Percentiles rank a stretch among this genome's conserved stretches.
Evolutionary conservation across 2,329 filamentous ascomycete species (phyloP).

Genomic region (Epichloe sylvatica): DNA sequence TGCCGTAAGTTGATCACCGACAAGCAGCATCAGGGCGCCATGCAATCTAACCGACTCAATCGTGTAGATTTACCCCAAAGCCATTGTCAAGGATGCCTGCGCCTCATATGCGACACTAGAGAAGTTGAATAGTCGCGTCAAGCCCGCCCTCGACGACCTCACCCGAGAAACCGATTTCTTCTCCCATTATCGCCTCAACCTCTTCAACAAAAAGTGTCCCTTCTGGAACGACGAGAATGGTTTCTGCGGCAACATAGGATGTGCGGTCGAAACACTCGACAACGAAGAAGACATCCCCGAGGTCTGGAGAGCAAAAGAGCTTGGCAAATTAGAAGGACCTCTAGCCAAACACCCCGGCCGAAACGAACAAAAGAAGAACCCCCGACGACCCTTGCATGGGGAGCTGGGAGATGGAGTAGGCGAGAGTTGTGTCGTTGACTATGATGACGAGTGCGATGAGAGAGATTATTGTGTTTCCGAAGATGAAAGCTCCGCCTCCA

Average conservation of each 20-base stretch:
- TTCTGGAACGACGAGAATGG: slow-evolving; percentile 91
- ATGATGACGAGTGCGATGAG: slow-evolving; percentile 93
- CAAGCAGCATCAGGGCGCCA: background rate
- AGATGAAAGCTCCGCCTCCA: slow-evolving; percentile 71
- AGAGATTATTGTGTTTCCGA: slow-evolving; percentile 94
- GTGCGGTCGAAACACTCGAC: slow-evolving; percentile 86
- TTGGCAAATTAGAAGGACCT: slow-evolving; percentile 84
- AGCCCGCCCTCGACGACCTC: slow-evolving; percentile 64
- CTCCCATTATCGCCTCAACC: slow-evolving; percentile 87
- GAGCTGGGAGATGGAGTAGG: slow-evolving; percentile 73
- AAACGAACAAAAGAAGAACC: slow-evolving; percentile 55
- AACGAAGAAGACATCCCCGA: slow-evolving; percentile 87
- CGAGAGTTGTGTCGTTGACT: slow-evolving; percentile 93
- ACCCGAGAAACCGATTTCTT: slow-evolving; percentile 92
- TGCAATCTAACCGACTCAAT: slow-evolving; percentile 3
- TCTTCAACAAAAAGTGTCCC: slow-evolving; percentile 87
- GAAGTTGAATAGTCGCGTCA: slow-evolving; percentile 61
- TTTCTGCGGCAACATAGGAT: slow-evolving; percentile 94
- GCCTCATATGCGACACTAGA: slow-evolving; percentile 88
- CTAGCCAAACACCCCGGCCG: slow-evolving; percentile 78
- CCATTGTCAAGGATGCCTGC: slow-evolving; percentile 88
- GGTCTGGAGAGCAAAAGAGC: slow-evolving; percentile 81
- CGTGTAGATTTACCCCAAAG: slow-evolving; percentile 66
- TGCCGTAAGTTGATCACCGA: slow-evolving; percentile 29
- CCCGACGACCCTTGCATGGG: slow-evolving; percentile 63